These are phyloP conservation scores for Dothistroma pini DNA, from an alignment of 2,329 filamentous ascomycete genomes.

Conservation along the genomic window DNA sequence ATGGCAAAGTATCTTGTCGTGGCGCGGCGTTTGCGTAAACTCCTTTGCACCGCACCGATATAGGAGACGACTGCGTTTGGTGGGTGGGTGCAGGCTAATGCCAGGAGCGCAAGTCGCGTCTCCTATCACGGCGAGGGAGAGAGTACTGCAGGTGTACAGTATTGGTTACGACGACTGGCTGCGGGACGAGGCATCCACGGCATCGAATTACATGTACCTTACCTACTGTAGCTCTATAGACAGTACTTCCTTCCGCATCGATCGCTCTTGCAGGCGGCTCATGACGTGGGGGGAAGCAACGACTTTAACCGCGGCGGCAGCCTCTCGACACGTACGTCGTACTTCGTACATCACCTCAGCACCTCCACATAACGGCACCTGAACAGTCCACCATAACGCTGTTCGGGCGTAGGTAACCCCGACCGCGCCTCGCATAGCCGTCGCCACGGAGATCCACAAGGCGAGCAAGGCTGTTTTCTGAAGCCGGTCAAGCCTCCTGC, in stretches of 20 bases:
- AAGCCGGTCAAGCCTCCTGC: constrained; percentile 1
- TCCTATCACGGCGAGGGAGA: not conserved
- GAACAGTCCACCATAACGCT: not conserved
- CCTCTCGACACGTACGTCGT: too few species aligned
- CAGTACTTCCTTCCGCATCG: too few species aligned
- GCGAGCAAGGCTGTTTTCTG: constrained; percentile 5
- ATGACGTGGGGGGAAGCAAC: too few species aligned
- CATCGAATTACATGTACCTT: too few species aligned
- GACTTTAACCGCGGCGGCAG: too few species aligned
- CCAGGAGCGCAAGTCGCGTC: not conserved
- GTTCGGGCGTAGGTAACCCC: constrained; percentile 3
- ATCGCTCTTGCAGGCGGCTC: too few species aligned
- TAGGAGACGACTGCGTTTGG: not conserved
- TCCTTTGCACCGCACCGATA: not conserved
- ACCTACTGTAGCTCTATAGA: not conserved
- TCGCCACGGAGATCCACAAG: constrained; percentile 5
- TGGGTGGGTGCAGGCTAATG: not conserved
- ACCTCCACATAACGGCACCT: not conserved
- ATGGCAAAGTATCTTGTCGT: not conserved
- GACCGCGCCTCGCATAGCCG: not conserved
- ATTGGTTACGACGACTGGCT: not conserved
- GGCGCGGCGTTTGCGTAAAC: not conserved
- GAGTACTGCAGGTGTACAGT: too few species aligned
- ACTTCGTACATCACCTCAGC: not conserved
- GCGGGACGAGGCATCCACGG: not conserved